phyloP scores from a whole-genome alignment of 2,329 filamentous ascomycete species.

The Sporothrix humicola region DNA sequence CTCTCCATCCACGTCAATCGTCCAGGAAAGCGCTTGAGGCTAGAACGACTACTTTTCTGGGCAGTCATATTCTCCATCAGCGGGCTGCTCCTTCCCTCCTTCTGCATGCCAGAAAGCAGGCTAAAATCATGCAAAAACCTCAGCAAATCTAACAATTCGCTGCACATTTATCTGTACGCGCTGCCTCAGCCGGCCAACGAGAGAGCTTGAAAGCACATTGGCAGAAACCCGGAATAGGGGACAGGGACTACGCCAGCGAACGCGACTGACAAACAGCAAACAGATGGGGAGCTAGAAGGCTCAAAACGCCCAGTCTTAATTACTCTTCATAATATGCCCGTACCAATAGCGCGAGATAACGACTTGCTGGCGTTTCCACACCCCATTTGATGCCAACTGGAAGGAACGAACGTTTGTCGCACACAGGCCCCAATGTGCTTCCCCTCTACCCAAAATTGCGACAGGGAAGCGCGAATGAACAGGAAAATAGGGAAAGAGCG shows the following conservation, averaged over 20 bases:
- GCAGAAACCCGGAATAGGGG: background rate
- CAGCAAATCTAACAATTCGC: constrained; percentile 9
- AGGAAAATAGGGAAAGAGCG: constrained; percentile 13
- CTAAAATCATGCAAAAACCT: constrained; percentile 7
- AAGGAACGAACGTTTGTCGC: constrained; percentile 25
- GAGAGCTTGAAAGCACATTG: constrained; percentile 12
- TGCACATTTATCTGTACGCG: background rate
- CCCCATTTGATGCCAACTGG: constrained; percentile 5
- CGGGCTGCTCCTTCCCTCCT: constrained; percentile 6
- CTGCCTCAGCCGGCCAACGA: constrained; percentile 18
- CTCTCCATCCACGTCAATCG: constrained; percentile 1
- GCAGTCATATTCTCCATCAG: background rate
- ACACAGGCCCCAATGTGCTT: constrained; percentile 17
- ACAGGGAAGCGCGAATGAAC: constrained; percentile 21
- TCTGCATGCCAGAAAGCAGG: background rate
- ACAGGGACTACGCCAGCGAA: background rate
- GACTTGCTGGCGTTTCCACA: constrained; percentile 25
- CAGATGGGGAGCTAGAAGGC: background rate
- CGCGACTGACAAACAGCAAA: background rate
- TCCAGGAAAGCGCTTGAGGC: background rate
- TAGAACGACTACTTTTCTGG: background rate
- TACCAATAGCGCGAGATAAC: constrained; percentile 32
- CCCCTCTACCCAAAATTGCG: constrained; percentile 21
- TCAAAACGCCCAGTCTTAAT: background rate
- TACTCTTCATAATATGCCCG: background rate